Conservation (phyloP, 306 rosid species). For the Luffa acutangula region DNA sequence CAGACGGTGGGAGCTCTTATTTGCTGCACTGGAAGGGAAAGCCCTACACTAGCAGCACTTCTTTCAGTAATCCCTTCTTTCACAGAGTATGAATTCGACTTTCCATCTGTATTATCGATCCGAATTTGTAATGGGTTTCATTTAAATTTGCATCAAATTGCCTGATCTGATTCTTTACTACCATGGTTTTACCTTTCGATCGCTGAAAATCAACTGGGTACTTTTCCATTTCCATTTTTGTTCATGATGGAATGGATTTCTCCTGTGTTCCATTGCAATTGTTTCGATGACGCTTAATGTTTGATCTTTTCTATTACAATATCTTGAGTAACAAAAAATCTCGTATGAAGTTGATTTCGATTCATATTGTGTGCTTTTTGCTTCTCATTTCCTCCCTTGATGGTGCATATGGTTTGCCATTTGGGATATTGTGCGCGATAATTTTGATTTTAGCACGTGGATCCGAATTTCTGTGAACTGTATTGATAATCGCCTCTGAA, state of each 20-base stretch:
- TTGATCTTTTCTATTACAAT: background rate
- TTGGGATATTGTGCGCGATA: background rate
- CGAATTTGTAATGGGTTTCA: background rate
- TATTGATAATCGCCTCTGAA: background rate
- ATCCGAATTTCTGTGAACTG: background rate
- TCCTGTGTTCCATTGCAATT: background rate
- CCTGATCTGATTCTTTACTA: conserved; percentile 3
- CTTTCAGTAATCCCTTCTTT: background rate
- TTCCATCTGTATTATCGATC: background rate
- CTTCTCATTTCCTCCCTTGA: background rate
- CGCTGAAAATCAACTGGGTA: background rate
- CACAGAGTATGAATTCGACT: background rate
- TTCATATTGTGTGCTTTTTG: background rate
- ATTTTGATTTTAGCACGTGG: background rate
- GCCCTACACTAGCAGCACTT: background rate
- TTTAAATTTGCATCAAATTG: background rate
- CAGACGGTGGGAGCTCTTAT: conserved; percentile 1
- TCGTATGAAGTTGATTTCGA: background rate
- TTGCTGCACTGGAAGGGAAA: background rate
- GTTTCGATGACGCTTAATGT: background rate
- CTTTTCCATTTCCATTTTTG: background rate
- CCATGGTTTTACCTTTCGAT: background rate
- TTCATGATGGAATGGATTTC: background rate
- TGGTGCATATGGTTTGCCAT: background rate
- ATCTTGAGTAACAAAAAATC: background rate